A percentile compares a stretch with the other conserved stretches of the same genome.
These are phyloP conservation scores for Massariosphaeria phaeospora DNA, from an alignment of 495 filamentous ascomycete species.

Conservation along the genomic window DNA sequence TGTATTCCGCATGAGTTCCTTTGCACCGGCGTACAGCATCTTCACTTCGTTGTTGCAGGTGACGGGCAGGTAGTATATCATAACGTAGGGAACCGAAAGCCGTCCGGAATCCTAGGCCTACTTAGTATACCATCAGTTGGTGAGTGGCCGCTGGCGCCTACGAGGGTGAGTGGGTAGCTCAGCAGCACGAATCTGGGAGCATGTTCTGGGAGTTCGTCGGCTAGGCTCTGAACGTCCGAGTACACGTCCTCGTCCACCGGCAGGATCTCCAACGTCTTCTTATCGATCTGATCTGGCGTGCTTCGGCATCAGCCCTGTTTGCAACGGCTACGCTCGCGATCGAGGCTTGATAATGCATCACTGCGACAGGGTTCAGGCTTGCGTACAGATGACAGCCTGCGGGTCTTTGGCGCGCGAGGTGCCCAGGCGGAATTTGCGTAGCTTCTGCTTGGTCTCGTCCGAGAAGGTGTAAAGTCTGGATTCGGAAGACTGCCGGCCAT, in stretches of 20 bases:
- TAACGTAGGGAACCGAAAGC: constrained; percentile 74
- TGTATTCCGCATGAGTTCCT: constrained; percentile 88
- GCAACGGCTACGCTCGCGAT: constrained; percentile 3
- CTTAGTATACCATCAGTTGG: neutral
- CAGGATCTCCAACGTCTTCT: constrained; percentile 77
- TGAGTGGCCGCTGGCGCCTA: constrained; percentile 42
- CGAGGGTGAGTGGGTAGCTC: constrained; percentile 81
- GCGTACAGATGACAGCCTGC: constrained; percentile 89
- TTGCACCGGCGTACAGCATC: constrained; percentile 94
- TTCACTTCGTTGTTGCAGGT: constrained; percentile 77
- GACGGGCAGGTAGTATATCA: constrained; percentile 86
- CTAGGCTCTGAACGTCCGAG: constrained; percentile 69
- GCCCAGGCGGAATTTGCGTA: constrained; percentile 86
- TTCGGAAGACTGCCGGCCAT: constrained; percentile 60
- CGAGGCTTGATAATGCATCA: neutral
- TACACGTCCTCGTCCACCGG: constrained; percentile 72
- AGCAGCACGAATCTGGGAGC: constrained; percentile 83
- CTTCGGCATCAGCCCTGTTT: constrained; percentile 27
- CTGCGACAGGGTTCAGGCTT: neutral
- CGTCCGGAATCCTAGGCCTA: constrained; percentile 54
- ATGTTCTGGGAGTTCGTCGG: constrained; percentile 88
- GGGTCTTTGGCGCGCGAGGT: constrained; percentile 84
- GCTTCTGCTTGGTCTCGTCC: constrained; percentile 72
- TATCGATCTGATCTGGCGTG: constrained; percentile 75
- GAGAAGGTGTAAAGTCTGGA: constrained; percentile 90